Conservation (phyloP, 2,329 filamentous ascomycete species). For the Balansia obtecta region DNA sequence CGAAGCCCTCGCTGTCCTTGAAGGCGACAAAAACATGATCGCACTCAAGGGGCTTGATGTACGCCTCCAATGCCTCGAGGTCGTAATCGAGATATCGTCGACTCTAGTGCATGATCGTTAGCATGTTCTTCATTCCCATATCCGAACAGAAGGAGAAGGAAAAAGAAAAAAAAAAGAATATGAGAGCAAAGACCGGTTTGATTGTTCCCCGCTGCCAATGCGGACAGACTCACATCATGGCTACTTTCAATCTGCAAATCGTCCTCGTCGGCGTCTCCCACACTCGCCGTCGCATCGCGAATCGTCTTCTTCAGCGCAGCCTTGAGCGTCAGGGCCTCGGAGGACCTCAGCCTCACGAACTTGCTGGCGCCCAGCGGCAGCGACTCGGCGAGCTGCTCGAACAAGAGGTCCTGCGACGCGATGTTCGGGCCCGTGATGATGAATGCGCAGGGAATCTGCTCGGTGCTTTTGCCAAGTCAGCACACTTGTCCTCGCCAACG, state of each 20-base stretch:
- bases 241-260: conserved; percentile 33
- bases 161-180: not conserved
- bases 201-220: not conserved
- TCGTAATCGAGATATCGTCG: conserved; percentile 66
- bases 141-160: too few species aligned
- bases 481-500: too few species aligned
- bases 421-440: conserved; percentile 71
- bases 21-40: conserved; percentile 58
- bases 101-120: conserved; percentile 26
- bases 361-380: conserved; percentile 33
- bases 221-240: conserved; percentile 30
- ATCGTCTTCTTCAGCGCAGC: conserved; percentile 62
- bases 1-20: conserved; percentile 75
- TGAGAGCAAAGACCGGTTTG: not conserved
- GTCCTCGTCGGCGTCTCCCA: conserved; percentile 44
- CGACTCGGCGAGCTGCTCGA: conserved; percentile 52
- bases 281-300: conserved; percentile 43
- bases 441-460: conserved; percentile 55
- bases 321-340: conserved; percentile 63
- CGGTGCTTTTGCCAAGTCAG: conserved; percentile 15
- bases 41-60: conserved; percentile 38
- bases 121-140: not conserved
- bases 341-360: conserved; percentile 56
- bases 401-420: conserved; percentile 62
- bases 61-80: conserved; percentile 55